Conservation (phyloP, 176 grass and related monocot species). For the Aegilops bicornis region DNA sequence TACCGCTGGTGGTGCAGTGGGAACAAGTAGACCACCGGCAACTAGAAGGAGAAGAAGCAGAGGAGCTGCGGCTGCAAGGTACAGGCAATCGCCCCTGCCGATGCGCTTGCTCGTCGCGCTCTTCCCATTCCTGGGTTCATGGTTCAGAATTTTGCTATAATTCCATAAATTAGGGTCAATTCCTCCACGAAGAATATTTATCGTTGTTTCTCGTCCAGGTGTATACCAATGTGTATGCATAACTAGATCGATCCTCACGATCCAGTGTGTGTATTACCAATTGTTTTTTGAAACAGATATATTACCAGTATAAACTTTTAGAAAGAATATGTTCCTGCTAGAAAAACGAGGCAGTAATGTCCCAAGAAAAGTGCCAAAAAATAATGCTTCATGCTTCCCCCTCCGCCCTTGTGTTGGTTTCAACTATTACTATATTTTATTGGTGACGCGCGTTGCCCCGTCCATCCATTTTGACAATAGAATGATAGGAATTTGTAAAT, state of each 20-base stretch:
- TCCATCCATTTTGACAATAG: too few species aligned
- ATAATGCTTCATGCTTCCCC: too few species aligned
- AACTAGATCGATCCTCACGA: background rate
- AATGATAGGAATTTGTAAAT: too few species aligned
- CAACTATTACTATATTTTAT: too few species aligned
- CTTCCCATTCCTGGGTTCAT: slow-evolving; percentile 89
- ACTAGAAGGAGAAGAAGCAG: slow-evolving; percentile 37
- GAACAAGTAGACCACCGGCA: slow-evolving; percentile 22
- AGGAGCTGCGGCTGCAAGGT: slow-evolving; percentile 7
- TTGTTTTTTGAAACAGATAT: too few species aligned
- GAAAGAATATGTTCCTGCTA: background rate
- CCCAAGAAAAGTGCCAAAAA: too few species aligned
- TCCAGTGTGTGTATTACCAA: background rate
- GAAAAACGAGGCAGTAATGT: too few species aligned
- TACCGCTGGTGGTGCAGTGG: background rate
- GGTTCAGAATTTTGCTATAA: slow-evolving; percentile 70
- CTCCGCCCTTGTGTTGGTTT: too few species aligned
- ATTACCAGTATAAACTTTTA: background rate
- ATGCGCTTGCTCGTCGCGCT: slow-evolving; percentile 74
- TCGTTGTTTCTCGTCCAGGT: background rate
- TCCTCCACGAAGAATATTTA: background rate
- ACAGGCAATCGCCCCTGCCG: slow-evolving; percentile 61
- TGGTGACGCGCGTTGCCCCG: too few species aligned
- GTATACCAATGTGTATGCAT: too few species aligned
- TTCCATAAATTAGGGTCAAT: background rate